Evolutionary conservation across 164 flowering plant genomes (phyloP), one percentile per base, ranked within the genome.

Genomic region (Sedum album): DNA sequence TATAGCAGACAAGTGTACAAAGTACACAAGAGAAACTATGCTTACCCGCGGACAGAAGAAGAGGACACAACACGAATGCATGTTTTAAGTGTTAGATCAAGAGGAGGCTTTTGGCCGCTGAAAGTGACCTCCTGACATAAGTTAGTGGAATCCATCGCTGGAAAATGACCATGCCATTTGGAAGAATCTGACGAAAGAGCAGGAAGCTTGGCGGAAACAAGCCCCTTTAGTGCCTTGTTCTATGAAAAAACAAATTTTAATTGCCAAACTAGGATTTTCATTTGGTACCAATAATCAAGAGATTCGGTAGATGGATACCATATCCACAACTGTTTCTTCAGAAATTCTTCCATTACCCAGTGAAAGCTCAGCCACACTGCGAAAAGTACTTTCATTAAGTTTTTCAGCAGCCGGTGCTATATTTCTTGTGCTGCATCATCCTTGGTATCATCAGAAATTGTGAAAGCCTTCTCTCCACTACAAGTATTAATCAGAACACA

Each of bases 11-110:
- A 65, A 30, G 2, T 33, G 8, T 35, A 36, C 6, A 35, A 64
- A 35, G 1, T 26, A 35, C 18, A 20, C 44, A n/a, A 17, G 38
- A 2, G 66, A 13, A 13, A 41, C 2, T 13, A 69, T 60, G 79
- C 92, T 79, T 73, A 95, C 99, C 94, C 82, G 70, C 75, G 82
- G 61, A 92, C 79, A 11, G 98, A 81, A 60, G 91, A 85, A 28
- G 97, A 86, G 20, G 86, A 82, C 49, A 82, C 75, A 66, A 95
- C 68, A 23, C 93, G 81, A 83, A 92, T 80, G 31, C 62, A 69
- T 65, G 97, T 82, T 81, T 92, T 95, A 66, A 95, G 70, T 51
- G 97, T 88, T 65, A 92, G 76, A 80, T 95, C 99, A 53, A 95
- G 69, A 53, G 97, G 99, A 75, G 69, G 76, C 72, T 80, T 86